Conservation (phyloP, 192 early-diverging fungal species). For the Coemansia sp. region DNA sequence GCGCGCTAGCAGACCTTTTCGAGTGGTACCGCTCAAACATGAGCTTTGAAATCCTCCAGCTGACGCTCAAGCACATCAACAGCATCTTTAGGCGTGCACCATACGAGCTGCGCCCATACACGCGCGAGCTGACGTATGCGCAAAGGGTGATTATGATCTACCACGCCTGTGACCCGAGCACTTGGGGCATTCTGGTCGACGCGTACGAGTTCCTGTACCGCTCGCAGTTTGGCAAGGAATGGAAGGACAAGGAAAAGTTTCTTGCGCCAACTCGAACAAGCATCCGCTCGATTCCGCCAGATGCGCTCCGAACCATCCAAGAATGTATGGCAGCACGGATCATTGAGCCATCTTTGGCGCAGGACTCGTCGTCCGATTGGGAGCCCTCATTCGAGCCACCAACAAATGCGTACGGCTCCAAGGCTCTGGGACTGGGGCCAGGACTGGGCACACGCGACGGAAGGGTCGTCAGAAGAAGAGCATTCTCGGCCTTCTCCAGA, state of each 20-base stretch:
- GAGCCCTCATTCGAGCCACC: not conserved
- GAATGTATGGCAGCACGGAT: conserved; percentile 11
- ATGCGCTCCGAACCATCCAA: conserved; percentile 22
- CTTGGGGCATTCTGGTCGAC: conserved; percentile 20
- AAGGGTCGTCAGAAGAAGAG: conserved; percentile 23
- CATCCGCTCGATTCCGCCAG: conserved; percentile 9
- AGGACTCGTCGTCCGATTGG: not conserved
- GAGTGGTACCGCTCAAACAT: conserved; percentile 24
- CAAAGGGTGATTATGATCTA: conserved; percentile 34
- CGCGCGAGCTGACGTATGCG: conserved; percentile 33
- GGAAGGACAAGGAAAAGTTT: conserved; percentile 37
- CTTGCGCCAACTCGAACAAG: not conserved
- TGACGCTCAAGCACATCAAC: conserved; percentile 32
- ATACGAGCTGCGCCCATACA: conserved; percentile 29
- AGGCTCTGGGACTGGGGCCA: not conserved
- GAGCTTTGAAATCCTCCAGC: conserved; percentile 20
- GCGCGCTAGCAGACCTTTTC: conserved; percentile 23
- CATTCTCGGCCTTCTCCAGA: conserved; percentile 16
- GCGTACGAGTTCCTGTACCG: conserved; percentile 26
- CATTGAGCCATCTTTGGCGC: not conserved
- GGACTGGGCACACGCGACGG: not conserved
- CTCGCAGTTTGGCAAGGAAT: conserved; percentile 5
- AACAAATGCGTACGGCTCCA: not conserved
- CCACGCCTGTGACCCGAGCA: conserved; percentile 16
- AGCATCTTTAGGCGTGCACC: conserved; percentile 46